These are phyloP conservation scores for Trichosporon coremiiforme DNA, from an alignment of 1,284 basidiomycete species.

Conservation along the genomic window DNA sequence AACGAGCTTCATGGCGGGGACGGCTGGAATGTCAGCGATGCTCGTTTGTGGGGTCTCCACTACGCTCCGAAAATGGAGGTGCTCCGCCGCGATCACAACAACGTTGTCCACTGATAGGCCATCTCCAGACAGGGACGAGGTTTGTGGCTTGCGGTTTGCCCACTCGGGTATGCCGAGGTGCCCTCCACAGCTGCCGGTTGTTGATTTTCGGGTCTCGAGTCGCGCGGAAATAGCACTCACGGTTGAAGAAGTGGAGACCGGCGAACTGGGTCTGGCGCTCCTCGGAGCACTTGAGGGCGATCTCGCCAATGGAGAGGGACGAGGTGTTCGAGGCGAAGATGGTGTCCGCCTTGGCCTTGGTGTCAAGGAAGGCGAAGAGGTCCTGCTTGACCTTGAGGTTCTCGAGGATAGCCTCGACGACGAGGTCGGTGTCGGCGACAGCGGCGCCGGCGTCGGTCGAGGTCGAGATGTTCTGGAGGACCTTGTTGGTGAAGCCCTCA, in stretches of 20 bases:
- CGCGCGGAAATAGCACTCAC: conserved; percentile 34
- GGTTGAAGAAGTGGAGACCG: conserved; percentile 63
- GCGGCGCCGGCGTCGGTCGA: conserved; percentile 61
- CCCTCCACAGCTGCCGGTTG: background rate
- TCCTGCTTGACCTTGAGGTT: conserved; percentile 62
- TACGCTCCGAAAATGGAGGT: background rate
- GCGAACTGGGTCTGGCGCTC: conserved; percentile 58
- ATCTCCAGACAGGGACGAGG: background rate
- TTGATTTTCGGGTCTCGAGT: background rate
- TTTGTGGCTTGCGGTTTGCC: background rate
- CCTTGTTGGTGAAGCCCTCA: conserved; percentile 53
- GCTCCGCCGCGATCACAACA: conserved; percentile 2
- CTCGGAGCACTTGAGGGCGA: conserved; percentile 56
- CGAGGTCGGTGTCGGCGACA: conserved; percentile 60
- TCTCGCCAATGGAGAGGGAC: conserved; percentile 60
- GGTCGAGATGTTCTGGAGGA: conserved; percentile 59
- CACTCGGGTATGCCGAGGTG: background rate
- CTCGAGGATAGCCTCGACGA: conserved; percentile 65
- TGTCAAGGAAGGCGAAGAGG: conserved; percentile 61
- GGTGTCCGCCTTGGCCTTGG: conserved; percentile 56
- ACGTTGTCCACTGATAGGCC: background rate
- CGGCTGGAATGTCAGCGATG: conserved; percentile 33
- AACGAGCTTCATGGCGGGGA: conserved; percentile 63
- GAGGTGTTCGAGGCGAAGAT: conserved; percentile 65
- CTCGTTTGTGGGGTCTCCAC: background rate